Evolutionary conservation across 2,329 filamentous ascomycete genomes (phyloP), one percentile per base, ranked within the genome.

Genomic region (Ilyonectria destructans): DNA sequence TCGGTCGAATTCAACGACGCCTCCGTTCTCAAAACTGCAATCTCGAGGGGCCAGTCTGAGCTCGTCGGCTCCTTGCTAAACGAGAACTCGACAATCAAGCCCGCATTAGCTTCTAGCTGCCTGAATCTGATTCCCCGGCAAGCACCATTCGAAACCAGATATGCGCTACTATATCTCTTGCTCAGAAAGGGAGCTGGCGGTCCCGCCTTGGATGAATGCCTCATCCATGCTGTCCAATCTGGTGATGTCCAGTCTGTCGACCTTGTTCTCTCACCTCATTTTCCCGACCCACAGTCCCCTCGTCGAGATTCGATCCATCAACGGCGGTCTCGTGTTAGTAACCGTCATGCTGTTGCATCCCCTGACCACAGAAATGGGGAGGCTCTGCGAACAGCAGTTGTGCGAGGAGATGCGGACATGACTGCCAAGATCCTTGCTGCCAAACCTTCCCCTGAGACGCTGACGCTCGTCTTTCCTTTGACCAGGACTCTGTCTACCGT

Each of bases 1-100:
- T 88, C 88, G 0, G 80, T 89, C 33, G 87, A 89, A 69, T 86
- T 86, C 65, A 83, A 88, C 45, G 83, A 87, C 55, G 87, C 84
- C 0, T 77, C 81, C 7, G 84, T 84, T 1, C 65, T 90, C 4
- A 85, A 85, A n/a, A 81, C 80, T 26, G 85, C 86, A 3, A 83
- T 90, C 40, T 72, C 73, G 3, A 77, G 75, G 19, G 84, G 85
- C 0, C 84, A 87, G 19, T 71, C 84, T 5, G 83, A 83, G 33
- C 77, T 90, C 0, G 83, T 86, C 0, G 80, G 82, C 23, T 80
- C 85, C 2, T 77, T 90, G 23, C 76, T 90, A 1, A 80, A 74
- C 37, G 84, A 85, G 6, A 79, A 75, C n/a, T 82, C 84, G 0
- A 76, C 70, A 3, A 76, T 89, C 19, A 85, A 80, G 55, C 79